Evolutionary conservation across 345 rosid genomes (phyloP).

Genomic region (Boechera divaricarpa): DNA sequence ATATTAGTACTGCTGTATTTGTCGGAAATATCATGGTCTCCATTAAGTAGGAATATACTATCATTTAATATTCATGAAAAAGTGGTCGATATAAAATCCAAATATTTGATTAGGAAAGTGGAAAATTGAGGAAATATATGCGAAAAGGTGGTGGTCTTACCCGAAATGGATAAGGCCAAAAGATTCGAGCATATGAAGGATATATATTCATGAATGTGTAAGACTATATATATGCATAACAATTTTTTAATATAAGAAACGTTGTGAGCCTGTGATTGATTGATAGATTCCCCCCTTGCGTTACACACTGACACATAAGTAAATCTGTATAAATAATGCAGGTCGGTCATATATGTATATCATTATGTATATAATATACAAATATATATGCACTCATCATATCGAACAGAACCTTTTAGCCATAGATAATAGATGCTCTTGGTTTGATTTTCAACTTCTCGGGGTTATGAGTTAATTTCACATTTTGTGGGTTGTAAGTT

Average conservation of each 20-base stretch:
- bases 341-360: neutral
- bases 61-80: constrained; percentile 21
- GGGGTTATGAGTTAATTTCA: no score
- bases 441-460: neutral
- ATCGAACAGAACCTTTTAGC: neutral
- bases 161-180: constrained; percentile 37
- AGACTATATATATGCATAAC: neutral
- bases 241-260: neutral
- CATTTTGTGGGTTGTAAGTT: no score
- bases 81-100: constrained; percentile 20
- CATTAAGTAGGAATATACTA: neutral
- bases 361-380: no score
- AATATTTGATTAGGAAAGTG: constrained; percentile 29
- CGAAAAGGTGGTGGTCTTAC: constrained; percentile 26
- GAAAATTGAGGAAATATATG: neutral
- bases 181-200: constrained; percentile 10
- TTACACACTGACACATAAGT: neutral
- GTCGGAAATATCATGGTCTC: constrained; percentile 39
- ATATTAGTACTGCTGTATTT: constrained; percentile 17
- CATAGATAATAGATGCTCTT: neutral
- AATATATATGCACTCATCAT: neutral
- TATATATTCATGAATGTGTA: neutral
- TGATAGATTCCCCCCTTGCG: neutral
- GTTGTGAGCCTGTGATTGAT: constrained; percentile 10
- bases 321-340: neutral